Evolutionary conservation across 208 protist species (phyloP).

Genomic region (Blastocrithidia nonstop): DNA sequence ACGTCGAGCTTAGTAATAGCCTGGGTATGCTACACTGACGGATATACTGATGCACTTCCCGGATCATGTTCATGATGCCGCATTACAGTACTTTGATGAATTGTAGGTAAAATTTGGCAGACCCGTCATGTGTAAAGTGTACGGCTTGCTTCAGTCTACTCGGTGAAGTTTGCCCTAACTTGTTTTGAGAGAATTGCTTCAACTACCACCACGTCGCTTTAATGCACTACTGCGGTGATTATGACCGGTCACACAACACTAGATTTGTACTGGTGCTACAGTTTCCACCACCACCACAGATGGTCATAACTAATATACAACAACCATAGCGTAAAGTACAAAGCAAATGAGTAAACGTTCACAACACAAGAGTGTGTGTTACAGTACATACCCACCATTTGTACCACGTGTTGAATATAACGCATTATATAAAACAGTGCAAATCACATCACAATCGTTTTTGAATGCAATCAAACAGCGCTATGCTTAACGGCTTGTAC

Average conservation of each 20-base stretch:
- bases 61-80: slow-evolving; percentile 27
- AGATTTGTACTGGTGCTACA: too few relatives aligned
- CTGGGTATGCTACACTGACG: slow-evolving; percentile 22
- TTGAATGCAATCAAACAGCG: too few relatives aligned
- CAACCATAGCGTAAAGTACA: too few relatives aligned
- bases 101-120: slow-evolving; percentile 23
- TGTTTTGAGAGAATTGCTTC: slow-evolving; percentile 29
- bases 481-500: too few relatives aligned
- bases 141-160: slow-evolving; percentile 32
- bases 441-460: too few relatives aligned
- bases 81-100: slow-evolving; percentile 22
- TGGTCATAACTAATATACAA: too few relatives aligned
- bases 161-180: slow-evolving; percentile 50
- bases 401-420: too few relatives aligned
- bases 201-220: slow-evolving; percentile 22
- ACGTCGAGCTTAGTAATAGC: slow-evolving; percentile 26
- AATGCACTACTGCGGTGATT: slow-evolving; percentile 60
- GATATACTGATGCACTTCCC: slow-evolving; percentile 32
- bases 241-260: slow-evolving; percentile 26
- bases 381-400: too few relatives aligned
- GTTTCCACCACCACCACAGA: too few relatives aligned
- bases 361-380: too few relatives aligned
- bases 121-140: slow-evolving; percentile 17
- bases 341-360: too few relatives aligned
- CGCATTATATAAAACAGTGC: too few relatives aligned